Conservation (phyloP, 2,329 filamentous ascomycete genomes). For the Beauveria pseudobassiana region DNA sequence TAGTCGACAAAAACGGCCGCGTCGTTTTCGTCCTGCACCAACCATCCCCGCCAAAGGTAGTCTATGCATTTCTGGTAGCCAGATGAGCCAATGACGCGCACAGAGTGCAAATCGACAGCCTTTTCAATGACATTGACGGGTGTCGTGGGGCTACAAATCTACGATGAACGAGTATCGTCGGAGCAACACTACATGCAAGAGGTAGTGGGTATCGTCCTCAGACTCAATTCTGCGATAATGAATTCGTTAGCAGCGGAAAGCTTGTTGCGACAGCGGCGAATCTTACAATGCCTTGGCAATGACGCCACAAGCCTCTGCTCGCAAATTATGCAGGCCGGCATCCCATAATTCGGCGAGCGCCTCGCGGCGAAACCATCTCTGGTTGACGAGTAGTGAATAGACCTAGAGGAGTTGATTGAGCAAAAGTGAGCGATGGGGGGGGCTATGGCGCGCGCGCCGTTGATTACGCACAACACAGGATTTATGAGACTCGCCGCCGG, state of each 20-base stretch:
- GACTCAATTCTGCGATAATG: constrained; percentile 62
- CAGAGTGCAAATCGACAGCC: constrained; percentile 84
- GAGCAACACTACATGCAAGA: constrained; percentile 75
- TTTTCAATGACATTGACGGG: constrained; percentile 88
- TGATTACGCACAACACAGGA: constrained; percentile 57
- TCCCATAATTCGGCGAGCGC: constrained; percentile 83
- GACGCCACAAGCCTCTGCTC: constrained; percentile 79
- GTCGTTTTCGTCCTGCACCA: constrained; percentile 91
- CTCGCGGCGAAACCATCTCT: constrained; percentile 72
- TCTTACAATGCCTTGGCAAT: constrained; percentile 70
- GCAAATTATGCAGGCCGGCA: constrained; percentile 70
- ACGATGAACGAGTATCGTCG: constrained; percentile 80
- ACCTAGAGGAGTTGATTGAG: constrained; percentile 30
- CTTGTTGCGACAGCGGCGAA: neutral
- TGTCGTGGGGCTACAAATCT: constrained; percentile 61
- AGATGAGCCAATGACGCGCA: constrained; percentile 80
- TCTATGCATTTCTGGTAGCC: constrained; percentile 94
- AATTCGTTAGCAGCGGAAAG: neutral
- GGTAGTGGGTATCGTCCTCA: constrained; percentile 70
- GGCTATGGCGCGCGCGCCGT: too few relatives aligned
- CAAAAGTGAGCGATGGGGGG: too few relatives aligned
- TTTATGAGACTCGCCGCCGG: constrained; percentile 65
- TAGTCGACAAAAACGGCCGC: constrained; percentile 86
- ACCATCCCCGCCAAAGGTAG: constrained; percentile 91
- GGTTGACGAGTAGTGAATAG: constrained; percentile 68